Evolutionary conservation across 1,284 basidiomycete genomes (phyloP).

Genomic region (Melampsora larici-populina): DNA sequence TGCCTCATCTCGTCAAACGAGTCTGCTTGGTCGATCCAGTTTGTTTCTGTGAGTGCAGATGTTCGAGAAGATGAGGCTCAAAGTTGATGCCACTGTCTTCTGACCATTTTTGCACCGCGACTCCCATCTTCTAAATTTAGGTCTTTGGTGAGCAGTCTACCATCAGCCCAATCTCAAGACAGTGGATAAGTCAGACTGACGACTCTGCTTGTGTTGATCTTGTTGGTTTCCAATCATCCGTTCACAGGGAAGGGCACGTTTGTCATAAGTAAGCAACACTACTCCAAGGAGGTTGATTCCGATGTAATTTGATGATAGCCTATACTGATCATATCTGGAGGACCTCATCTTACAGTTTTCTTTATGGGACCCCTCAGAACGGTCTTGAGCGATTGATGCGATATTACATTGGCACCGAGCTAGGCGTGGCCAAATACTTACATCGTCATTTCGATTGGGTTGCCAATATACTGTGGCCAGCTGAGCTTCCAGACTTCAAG

Average conservation of each 20-base stretch:
- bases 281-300: too few relatives aligned
- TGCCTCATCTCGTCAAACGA: slow-evolving; percentile 38
- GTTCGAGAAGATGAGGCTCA: not conserved
- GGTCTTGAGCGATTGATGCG: slow-evolving; percentile 37
- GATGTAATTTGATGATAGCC: too few relatives aligned
- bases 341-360: slow-evolving; percentile 10
- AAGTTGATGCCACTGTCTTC: not conserved
- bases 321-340: not conserved
- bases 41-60: slow-evolving; percentile 48
- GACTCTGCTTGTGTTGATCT: slow-evolving; percentile 45
- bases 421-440: slow-evolving; percentile 31
- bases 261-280: slow-evolving; percentile 36
- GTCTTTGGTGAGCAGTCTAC: slow-evolving; percentile 16
- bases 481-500: slow-evolving; percentile 47
- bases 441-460: slow-evolving; percentile 40
- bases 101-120: not conserved
- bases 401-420: slow-evolving; percentile 32
- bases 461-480: slow-evolving; percentile 49
- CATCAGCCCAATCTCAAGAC: slow-evolving; percentile 19
- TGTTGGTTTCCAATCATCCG: slow-evolving; percentile 2
- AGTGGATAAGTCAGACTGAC: too few relatives aligned
- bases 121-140: not conserved
- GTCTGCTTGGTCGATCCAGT: slow-evolving; percentile 46
- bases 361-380: slow-evolving; percentile 23
- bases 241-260: slow-evolving; percentile 31